These are phyloP conservation scores for Lithohypha guttulata DNA, from an alignment of 2,329 filamentous ascomycete genomes.

Conservation along the genomic window DNA sequence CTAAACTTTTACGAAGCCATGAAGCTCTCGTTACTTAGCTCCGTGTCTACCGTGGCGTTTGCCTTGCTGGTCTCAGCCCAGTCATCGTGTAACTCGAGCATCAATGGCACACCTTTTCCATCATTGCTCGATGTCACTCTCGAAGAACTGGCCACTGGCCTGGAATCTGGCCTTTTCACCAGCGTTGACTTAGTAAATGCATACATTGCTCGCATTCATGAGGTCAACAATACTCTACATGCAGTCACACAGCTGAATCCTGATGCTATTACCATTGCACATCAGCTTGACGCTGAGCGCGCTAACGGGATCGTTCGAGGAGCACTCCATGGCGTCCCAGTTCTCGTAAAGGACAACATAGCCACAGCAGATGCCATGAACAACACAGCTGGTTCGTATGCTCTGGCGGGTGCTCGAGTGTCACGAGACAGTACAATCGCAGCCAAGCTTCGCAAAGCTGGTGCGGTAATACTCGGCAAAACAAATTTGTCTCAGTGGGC, in stretches of 20 bases:
- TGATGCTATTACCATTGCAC: conserved; percentile 42
- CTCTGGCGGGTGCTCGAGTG: conserved; percentile 48
- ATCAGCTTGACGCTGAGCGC: conserved; percentile 38
- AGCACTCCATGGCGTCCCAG: conserved; percentile 53
- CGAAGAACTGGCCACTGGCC: conserved; percentile 41
- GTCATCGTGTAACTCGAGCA: background rate
- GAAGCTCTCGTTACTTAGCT: conserved; percentile 1
- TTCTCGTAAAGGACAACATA: conserved; percentile 59
- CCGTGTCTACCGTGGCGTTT: background rate
- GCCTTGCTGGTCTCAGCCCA: background rate
- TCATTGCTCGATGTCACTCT: conserved; percentile 41
- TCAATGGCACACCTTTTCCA: conserved; percentile 20
- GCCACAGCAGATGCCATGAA: conserved; percentile 53
- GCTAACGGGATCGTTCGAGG: conserved; percentile 37
- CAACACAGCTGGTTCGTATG: conserved; percentile 55
- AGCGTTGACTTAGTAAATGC: conserved; percentile 47
- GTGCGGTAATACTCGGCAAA: conserved; percentile 57
- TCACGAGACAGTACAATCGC: conserved; percentile 49
- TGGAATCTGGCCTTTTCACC: conserved; percentile 41
- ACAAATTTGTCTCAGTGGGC: conserved; percentile 56
- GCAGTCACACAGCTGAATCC: conserved; percentile 47
- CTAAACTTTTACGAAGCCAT: too few relatives aligned
- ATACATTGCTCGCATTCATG: conserved; percentile 41
- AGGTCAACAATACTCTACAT: conserved; percentile 44
- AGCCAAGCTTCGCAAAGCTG: conserved; percentile 48